Evolutionary conservation across 176 grass and related monocot genomes (phyloP).

Genomic region (Ampelocalamus luodianensis): DNA sequence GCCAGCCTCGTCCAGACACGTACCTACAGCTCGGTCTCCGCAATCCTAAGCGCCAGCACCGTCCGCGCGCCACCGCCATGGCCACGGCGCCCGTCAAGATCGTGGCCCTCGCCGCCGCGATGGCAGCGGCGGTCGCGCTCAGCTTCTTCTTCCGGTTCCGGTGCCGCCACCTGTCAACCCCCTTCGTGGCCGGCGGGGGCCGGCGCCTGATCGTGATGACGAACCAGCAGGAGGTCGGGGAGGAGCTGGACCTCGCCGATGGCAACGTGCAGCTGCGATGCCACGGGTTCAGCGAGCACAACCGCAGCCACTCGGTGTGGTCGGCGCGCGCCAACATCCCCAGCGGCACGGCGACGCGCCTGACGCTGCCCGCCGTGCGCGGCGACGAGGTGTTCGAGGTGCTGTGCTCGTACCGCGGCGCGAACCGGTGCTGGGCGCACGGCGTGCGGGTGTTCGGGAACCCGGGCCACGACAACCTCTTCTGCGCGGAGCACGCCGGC

Average conservation of each 20-base stretch:
- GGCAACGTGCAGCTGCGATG: slow-evolving; percentile 57
- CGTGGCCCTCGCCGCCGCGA: slow-evolving; percentile 47
- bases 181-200: neutral
- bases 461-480: slow-evolving; percentile 60
- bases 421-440: slow-evolving; percentile 67
- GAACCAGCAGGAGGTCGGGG: slow-evolving; percentile 65
- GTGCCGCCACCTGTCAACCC: slow-evolving; percentile 42
- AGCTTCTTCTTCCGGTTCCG: slow-evolving; percentile 49
- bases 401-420: slow-evolving; percentile 62
- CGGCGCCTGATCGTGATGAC: slow-evolving; percentile 39
- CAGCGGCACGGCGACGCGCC: slow-evolving; percentile 19
- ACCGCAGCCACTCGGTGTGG: slow-evolving; percentile 36
- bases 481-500: slow-evolving; percentile 46
- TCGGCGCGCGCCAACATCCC: slow-evolving; percentile 46
- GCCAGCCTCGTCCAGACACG: slow-evolving; percentile 48
- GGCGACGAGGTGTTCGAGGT: slow-evolving; percentile 72
- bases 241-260: slow-evolving; percentile 57
- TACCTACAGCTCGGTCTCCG: neutral
- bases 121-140: slow-evolving; percentile 35
- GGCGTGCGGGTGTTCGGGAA: slow-evolving; percentile 50
- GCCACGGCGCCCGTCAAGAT: slow-evolving; percentile 57
- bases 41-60: slow-evolving; percentile 1
- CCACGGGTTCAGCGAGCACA: slow-evolving; percentile 62
- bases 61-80: slow-evolving; percentile 41
- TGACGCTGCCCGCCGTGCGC: slow-evolving; percentile 45